Evolutionary conservation across 2,329 filamentous ascomycete genomes (phyloP).

Genomic region (Aciculosporium take): DNA sequence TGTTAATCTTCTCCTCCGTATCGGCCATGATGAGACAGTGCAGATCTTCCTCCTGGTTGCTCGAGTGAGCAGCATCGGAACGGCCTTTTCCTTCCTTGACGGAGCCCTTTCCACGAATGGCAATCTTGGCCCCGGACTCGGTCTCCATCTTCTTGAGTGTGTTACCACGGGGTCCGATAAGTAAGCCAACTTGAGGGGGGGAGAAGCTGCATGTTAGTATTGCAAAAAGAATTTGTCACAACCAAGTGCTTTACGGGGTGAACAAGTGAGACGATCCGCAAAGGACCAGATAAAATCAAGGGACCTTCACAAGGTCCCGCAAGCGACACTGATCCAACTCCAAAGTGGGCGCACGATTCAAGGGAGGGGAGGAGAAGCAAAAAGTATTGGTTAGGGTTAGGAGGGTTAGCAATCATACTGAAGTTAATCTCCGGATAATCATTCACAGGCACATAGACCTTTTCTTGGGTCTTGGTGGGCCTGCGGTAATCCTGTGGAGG

Average conservation of each 20-base stretch:
- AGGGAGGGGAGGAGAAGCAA: constrained; percentile 20
- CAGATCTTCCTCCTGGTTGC: constrained; percentile 98
- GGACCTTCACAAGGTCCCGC: constrained; percentile 16
- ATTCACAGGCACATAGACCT: constrained; percentile 99
- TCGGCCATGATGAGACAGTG: constrained; percentile 99
- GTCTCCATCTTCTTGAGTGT: constrained; percentile 99
- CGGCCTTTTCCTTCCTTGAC: constrained; percentile 99
- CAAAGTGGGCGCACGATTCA: constrained; percentile 16
- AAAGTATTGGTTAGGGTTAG: constrained; percentile 55
- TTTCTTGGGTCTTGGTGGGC: constrained; percentile 99
- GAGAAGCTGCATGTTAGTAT: constrained; percentile 87
- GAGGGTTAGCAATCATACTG: constrained; percentile 99
- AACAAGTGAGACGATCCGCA: constrained; percentile 13
- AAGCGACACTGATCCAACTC: constrained; percentile 31
- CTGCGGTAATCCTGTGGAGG: constrained; percentile 96
- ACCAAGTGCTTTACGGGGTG: constrained; percentile 15
- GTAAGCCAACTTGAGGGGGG: constrained; percentile 91
- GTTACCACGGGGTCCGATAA: constrained; percentile 99
- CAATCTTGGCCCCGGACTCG: constrained; percentile 95
- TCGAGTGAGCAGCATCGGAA: constrained; percentile 96
- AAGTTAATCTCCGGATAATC: constrained; percentile 99
- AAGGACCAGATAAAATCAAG: constrained; percentile 20
- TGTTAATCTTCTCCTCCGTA: constrained; percentile 98
- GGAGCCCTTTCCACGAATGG: constrained; percentile 97
- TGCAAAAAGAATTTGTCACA: constrained; percentile 16